phyloP scores from a whole-genome alignment of 2,329 filamentous ascomycete genomes.

The Ophiostoma triangulosporum region DNA sequence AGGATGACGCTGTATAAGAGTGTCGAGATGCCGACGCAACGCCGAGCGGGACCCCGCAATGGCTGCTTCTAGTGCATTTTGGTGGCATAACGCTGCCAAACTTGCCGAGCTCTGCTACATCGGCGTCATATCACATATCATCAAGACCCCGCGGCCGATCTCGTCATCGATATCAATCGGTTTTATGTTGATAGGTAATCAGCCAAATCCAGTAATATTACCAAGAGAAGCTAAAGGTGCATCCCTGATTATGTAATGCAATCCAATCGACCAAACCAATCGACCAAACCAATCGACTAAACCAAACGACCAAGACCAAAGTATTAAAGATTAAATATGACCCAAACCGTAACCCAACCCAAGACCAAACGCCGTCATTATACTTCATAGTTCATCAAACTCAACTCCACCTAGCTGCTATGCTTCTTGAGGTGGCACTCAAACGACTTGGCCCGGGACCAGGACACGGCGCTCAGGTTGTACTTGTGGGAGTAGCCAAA shows the following conservation, averaged over 20 bases:
- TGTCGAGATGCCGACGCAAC: slow-evolving; percentile 8
- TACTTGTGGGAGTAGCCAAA: slow-evolving; percentile 33
- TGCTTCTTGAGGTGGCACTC: slow-evolving; percentile 21
- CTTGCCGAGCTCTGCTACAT: background rate
- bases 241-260: background rate
- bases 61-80: background rate
- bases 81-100: background rate
- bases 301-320: too few relatives aligned
- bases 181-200: background rate
- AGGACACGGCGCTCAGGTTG: slow-evolving; percentile 31
- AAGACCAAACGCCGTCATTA: too few relatives aligned
- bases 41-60: slow-evolving; percentile 10
- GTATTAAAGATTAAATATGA: too few relatives aligned
- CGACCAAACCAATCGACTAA: too few relatives aligned
- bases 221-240: background rate
- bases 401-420: too few relatives aligned
- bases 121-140: background rate
- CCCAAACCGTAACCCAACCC: background rate
- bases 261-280: too few relatives aligned
- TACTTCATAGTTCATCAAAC: too few relatives aligned
- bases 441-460: slow-evolving; percentile 29
- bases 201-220: background rate
- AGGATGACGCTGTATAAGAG: background rate
- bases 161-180: background rate
- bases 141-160: background rate